Evolutionary conservation across 768 basidiomycete species (phyloP).

Genomic region (Astraeus odoratus): DNA sequence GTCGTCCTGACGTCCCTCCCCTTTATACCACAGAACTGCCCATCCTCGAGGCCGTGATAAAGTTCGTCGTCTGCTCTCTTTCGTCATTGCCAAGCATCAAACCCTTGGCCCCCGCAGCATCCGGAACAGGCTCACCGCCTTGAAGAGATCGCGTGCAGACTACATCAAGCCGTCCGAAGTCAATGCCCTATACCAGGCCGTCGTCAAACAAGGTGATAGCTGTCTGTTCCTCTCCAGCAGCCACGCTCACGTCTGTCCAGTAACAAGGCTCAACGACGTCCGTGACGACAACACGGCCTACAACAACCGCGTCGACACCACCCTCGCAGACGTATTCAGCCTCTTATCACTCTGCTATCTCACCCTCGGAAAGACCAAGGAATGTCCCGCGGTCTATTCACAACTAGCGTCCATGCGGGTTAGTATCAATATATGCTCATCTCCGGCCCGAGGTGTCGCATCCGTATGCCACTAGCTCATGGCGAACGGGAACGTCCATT

Average conservation of each 20-base stretch:
- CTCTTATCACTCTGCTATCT: constrained; percentile 95
- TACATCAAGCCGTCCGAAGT: constrained; percentile 94
- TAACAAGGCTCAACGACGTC: constrained; percentile 87
- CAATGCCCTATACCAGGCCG: constrained; percentile 83
- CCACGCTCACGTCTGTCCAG: constrained; percentile 28
- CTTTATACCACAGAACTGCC: constrained; percentile 62
- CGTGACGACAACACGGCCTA: constrained; percentile 68
- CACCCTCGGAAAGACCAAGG: constrained; percentile 92
- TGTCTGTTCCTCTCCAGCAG: neutral
- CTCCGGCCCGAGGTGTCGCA: neutral
- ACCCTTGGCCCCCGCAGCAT: constrained; percentile 49
- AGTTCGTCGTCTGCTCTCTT: constrained; percentile 40
- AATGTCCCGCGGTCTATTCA: constrained; percentile 91
- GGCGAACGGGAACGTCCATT: constrained; percentile 2
- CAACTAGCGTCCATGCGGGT: constrained; percentile 96
- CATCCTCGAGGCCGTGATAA: constrained; percentile 91
- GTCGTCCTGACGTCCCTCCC: constrained; percentile 10
- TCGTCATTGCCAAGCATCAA: constrained; percentile 14
- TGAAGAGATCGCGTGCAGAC: constrained; percentile 88
- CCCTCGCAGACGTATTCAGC: constrained; percentile 92
- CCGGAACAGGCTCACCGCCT: constrained; percentile 87
- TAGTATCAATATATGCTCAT: constrained; percentile 32
- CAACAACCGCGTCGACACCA: constrained; percentile 91
- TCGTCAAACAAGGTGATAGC: constrained; percentile 83
- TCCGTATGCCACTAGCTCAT: neutral